A percentile compares a stretch with the other conserved stretches of the same genome.
Evolutionary conservation across 2,329 filamentous ascomycete species (phyloP).

Genomic region (Penicillium sp.): DNA sequence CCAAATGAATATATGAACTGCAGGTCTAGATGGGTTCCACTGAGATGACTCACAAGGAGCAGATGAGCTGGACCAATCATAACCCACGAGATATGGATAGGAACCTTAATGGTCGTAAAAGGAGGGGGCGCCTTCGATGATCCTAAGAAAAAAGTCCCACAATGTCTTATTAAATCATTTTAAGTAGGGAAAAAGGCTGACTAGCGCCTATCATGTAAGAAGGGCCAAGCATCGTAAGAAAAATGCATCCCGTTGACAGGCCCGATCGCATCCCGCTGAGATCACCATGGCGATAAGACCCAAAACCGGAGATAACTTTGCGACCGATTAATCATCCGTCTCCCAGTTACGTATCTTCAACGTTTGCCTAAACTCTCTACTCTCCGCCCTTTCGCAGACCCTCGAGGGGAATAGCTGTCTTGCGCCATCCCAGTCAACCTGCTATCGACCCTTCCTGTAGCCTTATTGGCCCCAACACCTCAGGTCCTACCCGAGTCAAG

Average conservation of each 20-base stretch:
- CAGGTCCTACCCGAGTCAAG: neutral
- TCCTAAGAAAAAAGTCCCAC: neutral
- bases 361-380: neutral
- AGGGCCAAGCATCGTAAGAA: too few species aligned
- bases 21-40: neutral
- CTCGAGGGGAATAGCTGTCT: neutral
- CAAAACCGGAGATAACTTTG: conserved; percentile 2
- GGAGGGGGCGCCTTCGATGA: neutral
- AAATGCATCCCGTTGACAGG: neutral
- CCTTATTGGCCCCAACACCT: neutral
- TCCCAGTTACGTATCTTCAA: neutral
- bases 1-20: neutral
- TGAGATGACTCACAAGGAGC: neutral
- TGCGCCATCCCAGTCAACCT: neutral
- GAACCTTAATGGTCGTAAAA: neutral
- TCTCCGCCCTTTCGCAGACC: neutral
- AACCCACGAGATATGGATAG: neutral
- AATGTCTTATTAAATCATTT: neutral
- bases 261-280: neutral
- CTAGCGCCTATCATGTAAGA: too few species aligned
- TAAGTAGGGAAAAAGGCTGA: neutral
- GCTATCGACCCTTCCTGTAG: neutral
- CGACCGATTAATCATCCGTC: conserved; percentile 5
- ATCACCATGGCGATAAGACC: conserved; percentile 6
- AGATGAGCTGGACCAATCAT: neutral